Evolutionary conservation across 176 grass and related monocot genomes (phyloP), one percentile per base, ranked within the genome.

Genomic region (Oryza meridionalis): DNA sequence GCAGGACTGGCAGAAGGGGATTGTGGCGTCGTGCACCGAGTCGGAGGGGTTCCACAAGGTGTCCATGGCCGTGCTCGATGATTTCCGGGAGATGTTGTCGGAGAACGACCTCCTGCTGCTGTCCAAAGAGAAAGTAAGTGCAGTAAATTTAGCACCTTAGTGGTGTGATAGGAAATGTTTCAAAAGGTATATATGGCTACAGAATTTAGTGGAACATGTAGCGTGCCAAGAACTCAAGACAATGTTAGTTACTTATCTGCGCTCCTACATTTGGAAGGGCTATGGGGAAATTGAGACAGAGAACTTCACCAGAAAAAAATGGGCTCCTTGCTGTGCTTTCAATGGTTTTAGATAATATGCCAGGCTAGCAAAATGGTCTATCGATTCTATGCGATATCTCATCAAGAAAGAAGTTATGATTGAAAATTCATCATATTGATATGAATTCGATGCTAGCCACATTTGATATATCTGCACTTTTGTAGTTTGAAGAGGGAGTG

Each of bases 21-120:
- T 15, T 4, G 68, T 90, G 43, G 83, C 25, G 14, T 70, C 77
- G 13, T 92, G 81, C n/a, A 2, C 77, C 0, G 91, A 98, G 81
- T 87, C 89, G 0, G 96, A 93, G 77, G 96, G 83, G 26, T 98
- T 98, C 80, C 91, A 92, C 76, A 95, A 88, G 89, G 70, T 98
- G 5, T 71, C 89, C 9, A 46, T 98, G 85, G 87, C 74, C 1
- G 91, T 93, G 26, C 65, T 77, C 1, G 93, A 93, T 62, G 74
- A 81, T 69, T 95, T 92, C 55, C 80, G 90, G 7, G 88, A 91
- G 31, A 81, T 21, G 51, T 58, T 95, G 63, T 83, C 81, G 1
- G 96, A 98, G 73, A 98, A 98, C 83, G 96, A 98, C 84, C 85
- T 98, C 17, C 81, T 98, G 53, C 96, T 98, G 62, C 85, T 98